Conservation (phyloP, 2,329 filamentous ascomycete species). For the Geoglossum cookeanum region DNA sequence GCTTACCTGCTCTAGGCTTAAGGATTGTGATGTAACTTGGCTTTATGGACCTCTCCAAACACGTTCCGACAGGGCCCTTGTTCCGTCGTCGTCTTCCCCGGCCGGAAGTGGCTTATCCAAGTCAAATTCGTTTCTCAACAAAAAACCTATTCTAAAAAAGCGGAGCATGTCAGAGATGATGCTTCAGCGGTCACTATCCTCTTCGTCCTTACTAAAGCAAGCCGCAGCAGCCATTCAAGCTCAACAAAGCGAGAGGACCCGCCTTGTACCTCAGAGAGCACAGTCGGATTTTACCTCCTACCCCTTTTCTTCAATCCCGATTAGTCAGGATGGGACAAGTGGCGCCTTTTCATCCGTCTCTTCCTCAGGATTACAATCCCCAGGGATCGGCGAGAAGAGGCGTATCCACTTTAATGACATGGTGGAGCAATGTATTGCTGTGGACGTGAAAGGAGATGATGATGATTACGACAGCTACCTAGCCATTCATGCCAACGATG, state of each 20-base stretch:
- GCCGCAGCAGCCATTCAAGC: conserved; percentile 73
- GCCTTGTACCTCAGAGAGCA: conserved; percentile 21
- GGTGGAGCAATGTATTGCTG: conserved; percentile 86
- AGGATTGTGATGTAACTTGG: conserved; percentile 96
- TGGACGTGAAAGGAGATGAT: conserved; percentile 66
- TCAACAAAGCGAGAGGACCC: conserved; percentile 42
- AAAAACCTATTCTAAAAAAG: conserved; percentile 93
- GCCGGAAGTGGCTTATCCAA: conserved; percentile 37
- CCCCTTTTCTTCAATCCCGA: conserved; percentile 40
- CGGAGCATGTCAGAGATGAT: conserved; percentile 91
- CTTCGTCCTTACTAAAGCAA: conserved; percentile 76
- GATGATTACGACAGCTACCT: conserved; percentile 30
- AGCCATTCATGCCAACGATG: conserved; percentile 22
- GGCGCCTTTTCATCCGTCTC: conserved; percentile 40
- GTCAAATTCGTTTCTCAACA: conserved; percentile 46
- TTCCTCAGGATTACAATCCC: conserved; percentile 52
- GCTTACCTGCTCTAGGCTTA: conserved; percentile 43
- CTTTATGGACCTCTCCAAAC: conserved; percentile 83
- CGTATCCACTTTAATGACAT: conserved; percentile 96
- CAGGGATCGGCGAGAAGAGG: conserved; percentile 43
- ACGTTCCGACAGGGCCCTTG: conserved; percentile 36
- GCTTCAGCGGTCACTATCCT: conserved; percentile 72
- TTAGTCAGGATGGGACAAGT: conserved; percentile 43
- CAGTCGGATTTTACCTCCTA: conserved; percentile 51
- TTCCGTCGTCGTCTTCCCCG: conserved; percentile 27